Percentiles rank a stretch among this genome's conserved stretches.
Conservation (phyloP, 371 early-diverging fungal species). For the Mucor lusitanicus region DNA sequence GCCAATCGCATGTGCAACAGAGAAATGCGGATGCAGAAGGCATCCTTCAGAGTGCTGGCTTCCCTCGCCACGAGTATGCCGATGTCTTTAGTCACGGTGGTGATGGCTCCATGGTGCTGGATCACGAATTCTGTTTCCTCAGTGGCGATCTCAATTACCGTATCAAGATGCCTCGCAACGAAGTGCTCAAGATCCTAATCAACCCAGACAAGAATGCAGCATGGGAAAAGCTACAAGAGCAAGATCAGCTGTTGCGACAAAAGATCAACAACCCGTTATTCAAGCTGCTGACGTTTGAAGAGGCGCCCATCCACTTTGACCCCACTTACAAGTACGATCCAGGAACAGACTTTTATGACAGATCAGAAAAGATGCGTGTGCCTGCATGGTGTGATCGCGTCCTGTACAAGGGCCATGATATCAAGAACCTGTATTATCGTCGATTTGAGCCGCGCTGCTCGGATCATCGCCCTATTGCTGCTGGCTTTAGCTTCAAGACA, state of each 20-base stretch:
- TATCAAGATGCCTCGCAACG: conserved; percentile 61
- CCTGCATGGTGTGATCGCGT: conserved; percentile 67
- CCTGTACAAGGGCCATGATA: neutral
- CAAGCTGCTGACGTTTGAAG: conserved; percentile 63
- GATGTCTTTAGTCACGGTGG: conserved; percentile 51
- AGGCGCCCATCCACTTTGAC: conserved; percentile 67
- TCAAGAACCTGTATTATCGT: conserved; percentile 26
- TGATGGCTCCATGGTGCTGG: conserved; percentile 69
- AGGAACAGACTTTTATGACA: conserved; percentile 70
- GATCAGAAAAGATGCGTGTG: conserved; percentile 77
- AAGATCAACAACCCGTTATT: conserved; percentile 52
- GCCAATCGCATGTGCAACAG: conserved; percentile 62
- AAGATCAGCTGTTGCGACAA: conserved; percentile 73
- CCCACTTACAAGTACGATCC: conserved; percentile 90
- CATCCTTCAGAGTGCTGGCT: conserved; percentile 59
- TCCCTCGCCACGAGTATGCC: conserved; percentile 17
- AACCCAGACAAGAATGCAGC: conserved; percentile 18
- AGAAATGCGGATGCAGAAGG: conserved; percentile 70
- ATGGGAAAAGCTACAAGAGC: conserved; percentile 38
- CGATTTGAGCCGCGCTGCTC: conserved; percentile 68
- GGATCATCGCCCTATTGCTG: conserved; percentile 81
- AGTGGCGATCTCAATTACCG: conserved; percentile 89
- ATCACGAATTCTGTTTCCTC: conserved; percentile 77
- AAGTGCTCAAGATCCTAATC: conserved; percentile 51
- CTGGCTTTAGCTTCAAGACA: conserved; percentile 55